Percentiles rank a stretch among this genome's conserved stretches.
Evolutionary conservation across 495 filamentous ascomycete species (phyloP).

Genomic region (Penicillium simplicissimum): DNA sequence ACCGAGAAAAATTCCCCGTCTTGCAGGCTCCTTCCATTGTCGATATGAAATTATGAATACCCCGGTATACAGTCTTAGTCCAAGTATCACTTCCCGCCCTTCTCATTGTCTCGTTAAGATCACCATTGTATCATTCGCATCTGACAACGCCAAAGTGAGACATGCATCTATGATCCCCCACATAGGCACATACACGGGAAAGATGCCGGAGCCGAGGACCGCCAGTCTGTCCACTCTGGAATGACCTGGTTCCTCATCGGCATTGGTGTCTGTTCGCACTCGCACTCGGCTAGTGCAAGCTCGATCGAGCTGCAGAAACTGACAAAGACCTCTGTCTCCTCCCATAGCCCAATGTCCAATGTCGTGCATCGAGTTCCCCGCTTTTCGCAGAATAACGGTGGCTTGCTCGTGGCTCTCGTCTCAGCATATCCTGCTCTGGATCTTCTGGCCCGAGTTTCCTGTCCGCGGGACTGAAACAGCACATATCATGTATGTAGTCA

Average conservation of each 20-base stretch:
- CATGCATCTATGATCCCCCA: not conserved
- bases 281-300: not conserved
- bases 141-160: slow-evolving; percentile 1
- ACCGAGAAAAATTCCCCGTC: slow-evolving; percentile 2
- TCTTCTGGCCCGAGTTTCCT: not conserved
- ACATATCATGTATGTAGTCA: not conserved
- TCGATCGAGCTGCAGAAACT: not conserved
- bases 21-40: not conserved
- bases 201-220: not conserved
- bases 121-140: not conserved
- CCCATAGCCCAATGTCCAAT: too few relatives aligned
- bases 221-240: not conserved
- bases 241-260: not conserved
- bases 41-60: too few relatives aligned
- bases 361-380: not conserved
- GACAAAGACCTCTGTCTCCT: too few relatives aligned
- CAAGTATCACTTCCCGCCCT: not conserved
- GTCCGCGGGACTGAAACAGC: not conserved
- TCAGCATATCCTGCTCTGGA: not conserved
- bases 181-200: not conserved
- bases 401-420: not conserved
- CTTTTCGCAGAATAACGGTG: not conserved
- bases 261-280: not conserved
- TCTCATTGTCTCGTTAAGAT: not conserved
- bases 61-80: not conserved